Evolutionary conservation across 768 basidiomycete species (phyloP).

Genomic region (Lactifluus echinatus): DNA sequence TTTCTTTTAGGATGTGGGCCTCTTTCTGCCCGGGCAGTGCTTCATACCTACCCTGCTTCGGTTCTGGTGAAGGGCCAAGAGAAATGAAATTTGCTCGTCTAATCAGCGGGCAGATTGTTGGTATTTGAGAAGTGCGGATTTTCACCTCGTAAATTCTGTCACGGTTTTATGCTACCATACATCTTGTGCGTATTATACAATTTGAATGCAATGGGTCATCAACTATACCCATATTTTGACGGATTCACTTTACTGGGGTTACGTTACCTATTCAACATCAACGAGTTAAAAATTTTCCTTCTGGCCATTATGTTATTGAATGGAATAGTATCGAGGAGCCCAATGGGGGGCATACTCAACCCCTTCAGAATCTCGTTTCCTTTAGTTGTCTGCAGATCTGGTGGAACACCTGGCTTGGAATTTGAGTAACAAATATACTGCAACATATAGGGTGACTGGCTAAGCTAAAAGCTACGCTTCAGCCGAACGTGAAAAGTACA

Average conservation of each 20-base stretch:
- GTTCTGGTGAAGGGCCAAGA: slow-evolving; percentile 24
- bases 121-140: slow-evolving; percentile 21
- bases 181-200: neutral
- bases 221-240: neutral
- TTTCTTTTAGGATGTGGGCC: slow-evolving; percentile 4
- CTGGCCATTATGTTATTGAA: neutral
- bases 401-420: neutral
- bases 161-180: slow-evolving; percentile 20
- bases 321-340: too few relatives aligned
- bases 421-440: neutral
- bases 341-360: neutral
- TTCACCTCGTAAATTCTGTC: slow-evolving; percentile 1
- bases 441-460: neutral
- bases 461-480: too few relatives aligned
- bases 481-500: too few relatives aligned
- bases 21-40: slow-evolving; percentile 24
- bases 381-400: neutral
- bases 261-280: neutral
- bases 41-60: slow-evolving; percentile 21
- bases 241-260: neutral
- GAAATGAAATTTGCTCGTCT: neutral
- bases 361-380: neutral
- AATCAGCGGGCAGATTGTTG: slow-evolving; percentile 19
- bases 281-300: too few relatives aligned
- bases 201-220: neutral